Conservation (phyloP, 1,284 basidiomycete genomes). For the Cryptococcus depauperatus region DNA sequence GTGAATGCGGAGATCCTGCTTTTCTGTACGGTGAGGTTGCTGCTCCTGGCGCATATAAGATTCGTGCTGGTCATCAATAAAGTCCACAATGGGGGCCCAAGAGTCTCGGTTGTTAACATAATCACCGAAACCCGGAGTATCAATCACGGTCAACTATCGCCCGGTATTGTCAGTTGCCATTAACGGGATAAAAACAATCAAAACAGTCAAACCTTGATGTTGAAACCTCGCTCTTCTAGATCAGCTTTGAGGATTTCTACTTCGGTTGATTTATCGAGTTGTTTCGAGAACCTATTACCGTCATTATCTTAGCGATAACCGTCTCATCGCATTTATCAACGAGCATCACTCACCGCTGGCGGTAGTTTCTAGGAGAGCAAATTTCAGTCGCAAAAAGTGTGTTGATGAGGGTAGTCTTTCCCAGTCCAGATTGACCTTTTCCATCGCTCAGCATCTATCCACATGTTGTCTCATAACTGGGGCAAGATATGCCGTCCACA, state of each 20-base stretch:
- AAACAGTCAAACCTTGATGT: constrained; percentile 60
- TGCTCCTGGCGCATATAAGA: constrained; percentile 99
- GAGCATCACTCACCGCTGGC: constrained; percentile 48
- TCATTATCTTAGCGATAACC: not conserved
- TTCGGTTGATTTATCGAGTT: constrained; percentile 98
- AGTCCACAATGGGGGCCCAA: constrained; percentile 97
- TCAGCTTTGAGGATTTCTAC: constrained; percentile 94
- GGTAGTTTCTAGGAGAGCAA: constrained; percentile 84
- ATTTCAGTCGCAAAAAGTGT: constrained; percentile 98
- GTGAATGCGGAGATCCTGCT: constrained; percentile 92
- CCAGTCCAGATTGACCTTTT: constrained; percentile 87
- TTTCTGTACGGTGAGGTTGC: constrained; percentile 85
- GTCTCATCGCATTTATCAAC: not conserved
- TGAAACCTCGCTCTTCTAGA: constrained; percentile 98
- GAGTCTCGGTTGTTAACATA: constrained; percentile 98
- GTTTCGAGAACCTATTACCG: constrained; percentile 70
- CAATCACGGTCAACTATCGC: constrained; percentile 85
- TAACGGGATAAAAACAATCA: not conserved
- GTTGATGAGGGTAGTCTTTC: constrained; percentile 95
- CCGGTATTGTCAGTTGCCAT: no score
- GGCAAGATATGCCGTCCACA: not conserved
- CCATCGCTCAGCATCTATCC: not conserved
- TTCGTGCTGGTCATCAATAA: constrained; percentile 99
- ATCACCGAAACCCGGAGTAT: constrained; percentile 82
- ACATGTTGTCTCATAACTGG: not conserved